Evolutionary conservation across 2,329 filamentous ascomycete genomes (phyloP), one percentile per base, ranked within the genome.

Genomic region (Cercospora beticola): DNA sequence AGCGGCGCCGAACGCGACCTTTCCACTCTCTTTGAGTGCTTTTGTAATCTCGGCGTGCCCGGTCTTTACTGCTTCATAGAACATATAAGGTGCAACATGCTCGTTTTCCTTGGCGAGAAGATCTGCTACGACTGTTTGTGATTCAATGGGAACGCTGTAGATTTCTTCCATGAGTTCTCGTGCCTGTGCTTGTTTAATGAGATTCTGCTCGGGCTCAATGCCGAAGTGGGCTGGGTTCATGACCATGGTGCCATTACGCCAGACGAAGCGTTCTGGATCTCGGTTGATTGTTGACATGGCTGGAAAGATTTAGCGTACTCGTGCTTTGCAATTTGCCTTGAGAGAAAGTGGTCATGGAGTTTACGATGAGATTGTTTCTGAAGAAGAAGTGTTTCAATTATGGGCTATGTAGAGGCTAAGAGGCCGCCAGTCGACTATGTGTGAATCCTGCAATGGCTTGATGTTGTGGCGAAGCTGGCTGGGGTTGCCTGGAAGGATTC

Each of bases 21-120:
- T 59, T 4, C 63, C 64, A 46, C 58, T 56, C 21, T 63, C 54
- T 16, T 31, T 23, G 14, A 69, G 23, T 6, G 64, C 67, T 36
- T 64, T 67, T 14, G 52, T 52, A 9, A 69, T 33, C n/a, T 60
- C 59, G 18, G 62, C 60, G 49, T 67, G 60, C 5, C 67, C 67
- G 5, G 60, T 36, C 26, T 33, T 60, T 10, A 52, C 56, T n/a
- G 67, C 67, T 58, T 69, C 64, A 30, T 60, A 69, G 23, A 57
- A 63, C 67, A 69, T 67, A 23, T 63, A 59, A 18, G 63, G 58
- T 23, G 58, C 52, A 12, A 66, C 7, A n/a, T 67, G n/a, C 23
- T 64, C 52, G 43, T 69, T 60, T 16, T 69, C 64, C n/a, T 52
- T 33, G 18, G 28, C 59, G 23, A 67, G 30, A 2, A 62, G 58